These are phyloP conservation scores for Filobasidium floriforme DNA, from an alignment of 768 basidiomycete species.

Conservation along the genomic window DNA sequence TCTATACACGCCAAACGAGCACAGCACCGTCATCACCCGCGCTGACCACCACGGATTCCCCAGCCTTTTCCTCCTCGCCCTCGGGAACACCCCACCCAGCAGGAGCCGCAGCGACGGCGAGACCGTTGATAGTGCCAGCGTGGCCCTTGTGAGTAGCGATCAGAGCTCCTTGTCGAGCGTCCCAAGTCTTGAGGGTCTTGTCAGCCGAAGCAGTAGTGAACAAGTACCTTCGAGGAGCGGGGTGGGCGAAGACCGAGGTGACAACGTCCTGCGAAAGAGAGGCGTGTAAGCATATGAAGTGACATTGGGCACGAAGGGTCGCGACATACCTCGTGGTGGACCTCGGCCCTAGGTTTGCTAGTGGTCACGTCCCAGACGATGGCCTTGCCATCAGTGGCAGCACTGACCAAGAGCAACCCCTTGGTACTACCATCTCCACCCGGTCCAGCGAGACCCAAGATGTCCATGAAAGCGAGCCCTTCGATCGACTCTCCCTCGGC, in stretches of 20 bases:
- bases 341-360: slow-evolving; percentile 70
- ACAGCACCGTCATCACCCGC: slow-evolving; percentile 86
- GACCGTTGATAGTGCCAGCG: slow-evolving; percentile 63
- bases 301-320: too few species aligned
- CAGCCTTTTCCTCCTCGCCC: slow-evolving; percentile 32
- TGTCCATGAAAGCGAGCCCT: slow-evolving; percentile 71
- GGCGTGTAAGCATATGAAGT: too few species aligned
- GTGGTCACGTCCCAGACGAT: slow-evolving; percentile 91
- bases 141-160: slow-evolving; percentile 78
- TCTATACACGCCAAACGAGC: slow-evolving; percentile 56
- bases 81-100: slow-evolving; percentile 19
- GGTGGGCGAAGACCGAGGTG: slow-evolving; percentile 67
- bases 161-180: slow-evolving; percentile 72
- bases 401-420: slow-evolving; percentile 62
- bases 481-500: slow-evolving; percentile 81
- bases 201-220: slow-evolving; percentile 83
- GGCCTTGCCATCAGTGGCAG: slow-evolving; percentile 86
- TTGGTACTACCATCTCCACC: slow-evolving; percentile 33
- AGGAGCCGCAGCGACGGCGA: slow-evolving; percentile 56
- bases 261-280: slow-evolving; percentile 66
- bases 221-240: slow-evolving; percentile 65
- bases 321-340: slow-evolving; percentile 66
- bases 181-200: slow-evolving; percentile 81
- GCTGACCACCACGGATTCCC: slow-evolving; percentile 65
- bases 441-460: slow-evolving; percentile 52